phyloP scores from a whole-genome alignment of 1,139 yeast genomes.

The Arxiozyma heterogenica region DNA sequence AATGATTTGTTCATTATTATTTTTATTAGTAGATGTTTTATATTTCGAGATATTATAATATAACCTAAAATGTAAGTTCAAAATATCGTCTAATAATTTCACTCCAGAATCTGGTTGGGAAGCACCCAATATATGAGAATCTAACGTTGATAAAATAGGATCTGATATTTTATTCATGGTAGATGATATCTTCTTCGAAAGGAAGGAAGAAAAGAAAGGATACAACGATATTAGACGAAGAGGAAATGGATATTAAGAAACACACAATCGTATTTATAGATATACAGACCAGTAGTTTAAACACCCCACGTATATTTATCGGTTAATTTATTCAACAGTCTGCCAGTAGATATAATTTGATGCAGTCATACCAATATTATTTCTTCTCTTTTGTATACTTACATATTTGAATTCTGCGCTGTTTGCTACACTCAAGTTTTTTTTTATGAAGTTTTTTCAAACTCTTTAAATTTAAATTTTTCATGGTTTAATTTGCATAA shows the following conservation, averaged over 20 bases:
- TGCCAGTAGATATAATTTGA: too few relatives aligned
- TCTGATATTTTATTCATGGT: conserved; percentile 2
- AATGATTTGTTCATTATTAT: conserved; percentile 10
- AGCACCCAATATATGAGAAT: conserved; percentile 23
- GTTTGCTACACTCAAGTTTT: not conserved
- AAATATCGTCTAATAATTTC: conserved; percentile 15
- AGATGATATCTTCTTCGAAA: not conserved
- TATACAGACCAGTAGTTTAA: not conserved
- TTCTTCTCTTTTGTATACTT: too few relatives aligned
- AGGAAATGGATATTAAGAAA: not conserved
- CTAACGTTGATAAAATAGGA: conserved; percentile 14
- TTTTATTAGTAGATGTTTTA: not conserved
- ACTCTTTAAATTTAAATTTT: too few relatives aligned
- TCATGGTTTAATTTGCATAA: not conserved
- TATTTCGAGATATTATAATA: conserved; percentile 10
- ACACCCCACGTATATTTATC: not conserved
- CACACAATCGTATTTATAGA: not conserved
- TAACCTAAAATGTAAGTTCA: conserved; percentile 24
- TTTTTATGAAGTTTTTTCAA: too few relatives aligned
- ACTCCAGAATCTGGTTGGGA: conserved; percentile 18
- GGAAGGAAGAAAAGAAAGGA: not conserved
- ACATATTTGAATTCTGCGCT: not conserved
- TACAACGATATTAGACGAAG: not conserved
- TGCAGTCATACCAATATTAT: too few relatives aligned
- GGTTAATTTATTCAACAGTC: not conserved